Percentiles rank a stretch among this genome's conserved stretches.
Evolutionary conservation across 148 eudicot species (phyloP).

Genomic region (Hydrangea macrophylla): DNA sequence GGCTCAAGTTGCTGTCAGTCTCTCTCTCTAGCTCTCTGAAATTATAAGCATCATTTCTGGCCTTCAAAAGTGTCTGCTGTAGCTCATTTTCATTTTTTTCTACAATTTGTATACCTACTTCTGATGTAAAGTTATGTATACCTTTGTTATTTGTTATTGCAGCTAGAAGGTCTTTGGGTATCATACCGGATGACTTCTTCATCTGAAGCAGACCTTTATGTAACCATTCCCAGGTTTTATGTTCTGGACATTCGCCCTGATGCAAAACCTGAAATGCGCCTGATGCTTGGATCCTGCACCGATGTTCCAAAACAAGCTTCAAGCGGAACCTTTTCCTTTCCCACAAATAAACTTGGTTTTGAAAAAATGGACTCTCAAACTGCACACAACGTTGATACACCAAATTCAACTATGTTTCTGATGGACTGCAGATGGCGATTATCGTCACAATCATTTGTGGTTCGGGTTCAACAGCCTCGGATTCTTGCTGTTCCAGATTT

Average conservation of each 20-base stretch:
- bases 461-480: slow-evolving; percentile 88
- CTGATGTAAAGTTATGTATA: neutral
- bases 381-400: slow-evolving; percentile 41
- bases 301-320: slow-evolving; percentile 61
- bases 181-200: slow-evolving; percentile 93
- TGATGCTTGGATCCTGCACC: slow-evolving; percentile 89
- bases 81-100: neutral
- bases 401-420: slow-evolving; percentile 85
- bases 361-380: slow-evolving; percentile 41
- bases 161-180: slow-evolving; percentile 97
- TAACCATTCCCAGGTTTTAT: slow-evolving; percentile 84
- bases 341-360: slow-evolving; percentile 28
- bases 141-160: slow-evolving; percentile 23
- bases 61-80: neutral
- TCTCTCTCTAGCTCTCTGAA: neutral
- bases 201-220: slow-evolving; percentile 88
- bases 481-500: slow-evolving; percentile 95
- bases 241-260: slow-evolving; percentile 81
- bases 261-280: slow-evolving; percentile 91
- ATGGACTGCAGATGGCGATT: slow-evolving; percentile 88
- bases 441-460: slow-evolving; percentile 74
- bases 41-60: neutral
- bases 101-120: neutral
- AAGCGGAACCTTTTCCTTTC: slow-evolving; percentile 31
- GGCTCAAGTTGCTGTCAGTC: slow-evolving; percentile 84